Evolutionary conservation across 2,329 filamentous ascomycete species (phyloP), one percentile per base, ranked within the genome.

Genomic region (Botrytis squamosa): DNA sequence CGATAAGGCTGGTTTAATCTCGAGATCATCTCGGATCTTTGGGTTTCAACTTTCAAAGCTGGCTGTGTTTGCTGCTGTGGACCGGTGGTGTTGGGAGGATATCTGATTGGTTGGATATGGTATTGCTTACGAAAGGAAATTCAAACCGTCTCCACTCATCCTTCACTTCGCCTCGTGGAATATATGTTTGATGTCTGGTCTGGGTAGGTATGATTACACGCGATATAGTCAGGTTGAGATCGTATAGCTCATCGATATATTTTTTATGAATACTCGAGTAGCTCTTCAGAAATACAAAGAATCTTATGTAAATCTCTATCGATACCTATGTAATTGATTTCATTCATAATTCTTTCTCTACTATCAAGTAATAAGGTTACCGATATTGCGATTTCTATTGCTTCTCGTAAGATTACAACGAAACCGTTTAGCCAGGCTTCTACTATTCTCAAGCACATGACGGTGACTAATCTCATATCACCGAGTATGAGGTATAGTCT

Each of bases 1-100:
- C n/a, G n/a, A n/a, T 62, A 62, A 62, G 59, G 59, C 59, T 62
- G 59, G 33, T 40, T 40, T 62, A 18, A 62, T 22, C 59, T 62
- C 59, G 59, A 62, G 22, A 62, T 62, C 22, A 4, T 9, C 36
- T 62, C 59, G 59, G 59, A 36, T 18, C 22, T 40, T 62, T 25
- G 59, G 20, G 12, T 38, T 40, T 40, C 36, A n/a, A 57, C 3
- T 38, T 40, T 40, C 36, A n/a, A 57, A 8, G n/a, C 52, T 57
- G 59, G 36, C 59, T 40, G 59, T 62, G 36, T 40, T 40, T 62
- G 33, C 4, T 14, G 8, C 6, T 12, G 22, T 18, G 29, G 55
- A 14, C 10, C 25, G 25, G 0, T 16, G 49, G 4, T n/a, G 12
- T 14, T 10, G 14, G 40, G 36, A 40, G 10, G 6, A 7, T 9